Evolutionary conservation across 1,284 basidiomycete species (phyloP).

Genomic region (Coriolopsis trogii): DNA sequence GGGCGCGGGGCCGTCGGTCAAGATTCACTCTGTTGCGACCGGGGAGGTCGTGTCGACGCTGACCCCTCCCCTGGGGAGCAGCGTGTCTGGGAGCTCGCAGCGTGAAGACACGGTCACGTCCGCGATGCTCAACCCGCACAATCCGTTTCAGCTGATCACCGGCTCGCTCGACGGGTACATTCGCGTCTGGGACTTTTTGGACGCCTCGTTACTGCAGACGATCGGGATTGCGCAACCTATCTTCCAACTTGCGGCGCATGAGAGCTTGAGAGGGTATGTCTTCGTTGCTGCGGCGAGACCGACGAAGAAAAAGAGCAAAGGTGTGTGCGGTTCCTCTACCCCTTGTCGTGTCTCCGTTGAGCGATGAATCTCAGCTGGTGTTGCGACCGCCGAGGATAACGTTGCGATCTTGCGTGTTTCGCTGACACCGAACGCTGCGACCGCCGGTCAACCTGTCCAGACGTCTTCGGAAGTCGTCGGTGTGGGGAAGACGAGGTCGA

Average conservation of each 20-base stretch:
- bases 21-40: conserved; percentile 78
- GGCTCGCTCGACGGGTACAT: conserved; percentile 84
- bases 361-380: conserved; percentile 11
- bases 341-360: conserved; percentile 5
- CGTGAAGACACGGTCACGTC: conserved; percentile 64
- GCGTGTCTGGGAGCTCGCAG: conserved; percentile 29
- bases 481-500: conserved; percentile 72
- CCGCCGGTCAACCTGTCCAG: conserved; percentile 44
- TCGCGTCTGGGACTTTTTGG: conserved; percentile 93
- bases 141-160: conserved; percentile 89
- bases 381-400: conserved; percentile 45
- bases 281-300: conserved; percentile 67
- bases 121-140: conserved; percentile 81
- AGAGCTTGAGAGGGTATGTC: conserved; percentile 64
- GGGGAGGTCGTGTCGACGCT: conserved; percentile 85
- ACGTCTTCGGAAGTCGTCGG: conserved; percentile 54
- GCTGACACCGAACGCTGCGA: conserved; percentile 50
- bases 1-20: conserved; percentile 74
- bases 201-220: conserved; percentile 79
- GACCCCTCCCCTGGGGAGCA: conserved; percentile 45
- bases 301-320: conserved; percentile 48
- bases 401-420: conserved; percentile 63
- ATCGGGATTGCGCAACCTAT: conserved; percentile 75
- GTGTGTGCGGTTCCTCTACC: conserved; percentile 45
- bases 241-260: conserved; percentile 71